Evolutionary conservation across 495 filamentous ascomycete species (phyloP).

Genomic region (Tuber magnatum): DNA sequence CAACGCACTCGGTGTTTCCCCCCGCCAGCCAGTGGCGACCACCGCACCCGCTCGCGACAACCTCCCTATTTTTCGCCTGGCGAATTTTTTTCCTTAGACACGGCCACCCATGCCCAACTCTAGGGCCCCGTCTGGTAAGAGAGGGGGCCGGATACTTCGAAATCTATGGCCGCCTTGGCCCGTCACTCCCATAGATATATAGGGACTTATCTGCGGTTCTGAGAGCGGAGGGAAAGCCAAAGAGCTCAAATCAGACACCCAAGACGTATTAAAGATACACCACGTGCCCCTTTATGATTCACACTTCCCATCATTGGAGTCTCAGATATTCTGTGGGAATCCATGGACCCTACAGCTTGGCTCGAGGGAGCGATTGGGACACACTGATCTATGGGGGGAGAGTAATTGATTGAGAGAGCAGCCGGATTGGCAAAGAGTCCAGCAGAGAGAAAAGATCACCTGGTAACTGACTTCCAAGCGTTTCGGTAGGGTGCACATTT

Average conservation of each 20-base stretch:
- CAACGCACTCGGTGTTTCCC: not conserved
- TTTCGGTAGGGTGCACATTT: not conserved
- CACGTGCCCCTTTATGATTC: not conserved
- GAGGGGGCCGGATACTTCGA: not conserved
- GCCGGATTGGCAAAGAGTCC: not conserved
- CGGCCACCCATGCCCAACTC: not conserved
- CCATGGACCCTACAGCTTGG: not conserved
- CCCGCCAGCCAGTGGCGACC: not conserved
- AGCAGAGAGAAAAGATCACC: not conserved
- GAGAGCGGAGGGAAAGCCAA: not conserved
- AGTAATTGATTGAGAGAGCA: not conserved
- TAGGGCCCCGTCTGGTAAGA: not conserved
- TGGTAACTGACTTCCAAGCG: not conserved
- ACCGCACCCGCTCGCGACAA: not conserved
- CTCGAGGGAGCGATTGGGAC: not conserved
- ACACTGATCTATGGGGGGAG: not conserved
- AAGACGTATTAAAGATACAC: not conserved
- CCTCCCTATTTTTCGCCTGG: not conserved
- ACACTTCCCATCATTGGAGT: not conserved
- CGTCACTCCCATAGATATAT: not conserved
- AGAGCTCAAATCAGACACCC: not conserved
- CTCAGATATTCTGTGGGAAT: not conserved
- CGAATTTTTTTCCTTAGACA: not conserved
- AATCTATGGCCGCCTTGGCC: not conserved
- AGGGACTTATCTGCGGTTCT: not conserved